A percentile compares a stretch with the other conserved stretches of the same genome.
Conservation (phyloP, 441 rosid species). For the Francoa sonchifolia region DNA sequence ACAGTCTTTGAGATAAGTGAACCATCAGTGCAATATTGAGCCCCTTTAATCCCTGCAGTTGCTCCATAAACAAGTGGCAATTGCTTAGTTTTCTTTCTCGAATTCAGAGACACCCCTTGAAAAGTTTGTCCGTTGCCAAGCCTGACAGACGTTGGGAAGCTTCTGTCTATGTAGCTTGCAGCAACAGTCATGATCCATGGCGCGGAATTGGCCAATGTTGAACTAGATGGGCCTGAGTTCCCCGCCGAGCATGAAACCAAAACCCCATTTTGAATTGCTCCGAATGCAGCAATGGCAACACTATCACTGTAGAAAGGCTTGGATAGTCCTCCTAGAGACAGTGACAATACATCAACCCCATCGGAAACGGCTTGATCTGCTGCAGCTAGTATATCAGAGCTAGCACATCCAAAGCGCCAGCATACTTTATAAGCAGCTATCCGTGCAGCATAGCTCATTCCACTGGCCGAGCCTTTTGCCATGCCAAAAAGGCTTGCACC, state of each 20-base stretch:
- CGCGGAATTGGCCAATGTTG: constrained; percentile 35
- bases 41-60: constrained; percentile 20
- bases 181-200: constrained; percentile 67
- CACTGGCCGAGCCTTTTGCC: constrained; percentile 35
- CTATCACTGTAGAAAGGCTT: constrained; percentile 33
- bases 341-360: constrained; percentile 50
- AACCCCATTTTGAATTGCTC: constrained; percentile 36
- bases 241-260: constrained; percentile 54
- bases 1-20: constrained; percentile 23
- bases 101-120: constrained; percentile 34
- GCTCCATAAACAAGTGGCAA: constrained; percentile 16
- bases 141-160: constrained; percentile 35
- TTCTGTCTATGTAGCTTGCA: constrained; percentile 46
- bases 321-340: constrained; percentile 38
- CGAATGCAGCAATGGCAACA: constrained; percentile 36
- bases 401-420: constrained; percentile 35
- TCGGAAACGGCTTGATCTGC: constrained; percentile 40
- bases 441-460: constrained; percentile 40
- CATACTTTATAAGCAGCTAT: constrained; percentile 49
- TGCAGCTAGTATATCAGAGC: constrained; percentile 36
- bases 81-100: constrained; percentile 15
- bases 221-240: constrained; percentile 36
- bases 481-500: constrained; percentile 28
- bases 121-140: constrained; percentile 28
- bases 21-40: constrained; percentile 14